A percentile compares a stretch with the other conserved stretches of the same genome.
These are phyloP conservation scores for Trichophyton simii DNA, from an alignment of 2,329 filamentous ascomycete species.

Conservation along the genomic window DNA sequence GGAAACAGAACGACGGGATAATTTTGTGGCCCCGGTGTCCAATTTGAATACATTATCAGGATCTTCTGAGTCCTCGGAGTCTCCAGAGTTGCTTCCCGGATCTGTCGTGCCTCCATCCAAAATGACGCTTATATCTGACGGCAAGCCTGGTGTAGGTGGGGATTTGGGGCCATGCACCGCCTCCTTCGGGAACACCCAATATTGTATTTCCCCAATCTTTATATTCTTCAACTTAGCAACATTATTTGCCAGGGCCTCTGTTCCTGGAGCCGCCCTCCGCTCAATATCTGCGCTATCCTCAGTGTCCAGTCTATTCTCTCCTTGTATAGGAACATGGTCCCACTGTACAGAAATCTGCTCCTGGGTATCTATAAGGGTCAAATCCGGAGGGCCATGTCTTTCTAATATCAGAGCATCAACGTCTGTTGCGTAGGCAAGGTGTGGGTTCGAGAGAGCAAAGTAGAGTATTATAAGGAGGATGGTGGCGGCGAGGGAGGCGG, in stretches of 20 bases:
- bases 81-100: conserved; percentile 8
- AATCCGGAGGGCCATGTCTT: conserved; percentile 38
- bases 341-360: conserved; percentile 8
- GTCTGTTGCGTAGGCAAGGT: conserved; percentile 52
- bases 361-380: conserved; percentile 22
- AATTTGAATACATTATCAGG: conserved; percentile 10
- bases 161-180: conserved; percentile 39
- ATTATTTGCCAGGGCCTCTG: conserved; percentile 52
- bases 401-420: conserved; percentile 32
- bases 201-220: conserved; percentile 47
- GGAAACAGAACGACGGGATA: conserved; percentile 30
- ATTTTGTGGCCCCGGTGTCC: conserved; percentile 13
- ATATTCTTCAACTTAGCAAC: conserved; percentile 48
- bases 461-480: conserved; percentile 49
- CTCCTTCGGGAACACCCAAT: conserved; percentile 51
- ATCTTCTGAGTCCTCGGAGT: conserved; percentile 16
- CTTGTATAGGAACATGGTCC: conserved; percentile 13
- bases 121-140: not conserved
- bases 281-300: conserved; percentile 40
- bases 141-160: conserved; percentile 17
- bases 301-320: conserved; percentile 16
- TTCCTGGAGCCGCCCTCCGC: conserved; percentile 41
- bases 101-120: not conserved
- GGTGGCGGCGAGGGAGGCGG: conserved; percentile 52
- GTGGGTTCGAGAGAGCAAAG: conserved; percentile 46